Evolutionary conservation across 2,329 filamentous ascomycete species (phyloP), one percentile per base, ranked within the genome.

Genomic region (Aspergillus udagawae): DNA sequence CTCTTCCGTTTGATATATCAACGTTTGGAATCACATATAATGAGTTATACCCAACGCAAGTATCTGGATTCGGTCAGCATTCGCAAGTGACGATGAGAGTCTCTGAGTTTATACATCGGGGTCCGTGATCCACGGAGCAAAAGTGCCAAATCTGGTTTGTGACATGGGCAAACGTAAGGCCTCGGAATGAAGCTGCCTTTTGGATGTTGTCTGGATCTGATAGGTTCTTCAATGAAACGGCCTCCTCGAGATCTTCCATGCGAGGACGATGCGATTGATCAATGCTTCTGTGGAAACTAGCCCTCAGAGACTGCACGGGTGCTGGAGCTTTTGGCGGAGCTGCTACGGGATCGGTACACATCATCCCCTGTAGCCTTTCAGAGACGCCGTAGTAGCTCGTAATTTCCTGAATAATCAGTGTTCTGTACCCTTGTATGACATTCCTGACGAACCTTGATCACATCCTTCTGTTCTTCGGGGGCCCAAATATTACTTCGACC

Each of bases 121-220:
- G 75, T 0, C 87, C 88, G 70, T 87, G 83, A 65, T 92, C 89
- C 14, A 90, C 82, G 0, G 87, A 88, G 14, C 86, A 87, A 70
- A 89, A 92, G 69, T 91, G 88, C 79, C 88, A 88, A n/a, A 90
- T 86, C 54, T 87, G 82, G 60, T 89, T 81, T 5, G 88, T 83
- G 45, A 91, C 79, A 29, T 83, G 76, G 51, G 84, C 82, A 56
- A 85, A 80, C 2, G 81, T 82, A 4, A 82, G 65, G 35, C 67
- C 65, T 48, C 62, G 67, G 60, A 68, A 64, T 12, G 69, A 69
- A 2, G 67, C 59, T 29, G 60, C 63, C 48, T 67, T 64, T 23
- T 63, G 56, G 17, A 62, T 60, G 28, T 61, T 55, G 35, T 65
- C 60, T 23, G 59, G 53, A 21, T 70, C 64, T 12, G 58, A 52